A percentile compares a stretch with the other conserved stretches of the same genome.
Evolutionary conservation across 768 basidiomycete genomes (phyloP).

Genomic region (Russula griseocarnosa): DNA sequence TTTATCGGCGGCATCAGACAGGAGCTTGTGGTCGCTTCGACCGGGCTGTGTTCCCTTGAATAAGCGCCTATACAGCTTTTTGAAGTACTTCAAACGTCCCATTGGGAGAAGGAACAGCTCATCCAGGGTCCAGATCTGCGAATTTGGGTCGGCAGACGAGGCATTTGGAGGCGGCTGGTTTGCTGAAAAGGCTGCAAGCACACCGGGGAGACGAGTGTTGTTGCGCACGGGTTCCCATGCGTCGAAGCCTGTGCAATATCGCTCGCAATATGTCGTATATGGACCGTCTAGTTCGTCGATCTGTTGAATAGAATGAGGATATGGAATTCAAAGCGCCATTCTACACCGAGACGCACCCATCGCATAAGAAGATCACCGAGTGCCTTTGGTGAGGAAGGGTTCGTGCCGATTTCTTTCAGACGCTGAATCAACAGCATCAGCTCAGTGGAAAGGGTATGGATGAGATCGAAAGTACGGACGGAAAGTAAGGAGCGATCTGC

Average conservation of each 20-base stretch:
- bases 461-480: conserved; percentile 42
- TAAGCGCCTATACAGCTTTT: conserved; percentile 80
- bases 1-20: conserved; percentile 75
- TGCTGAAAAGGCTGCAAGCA: conserved; percentile 66
- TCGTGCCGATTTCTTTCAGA: conserved; percentile 90
- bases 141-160: conserved; percentile 37
- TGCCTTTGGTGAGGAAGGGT: conserved; percentile 88
- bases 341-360: conserved; percentile 63
- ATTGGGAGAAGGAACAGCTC: conserved; percentile 83
- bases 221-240: conserved; percentile 72
- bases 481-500: conserved; percentile 77
- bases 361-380: conserved; percentile 94
- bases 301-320: conserved; percentile 41
- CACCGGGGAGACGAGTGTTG: conserved; percentile 64
- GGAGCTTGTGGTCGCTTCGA: conserved; percentile 77
- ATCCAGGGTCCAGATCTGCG: conserved; percentile 75
- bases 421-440: conserved; percentile 48
- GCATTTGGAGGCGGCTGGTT: conserved; percentile 54
- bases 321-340: conserved; percentile 1
- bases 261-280: conserved; percentile 75
- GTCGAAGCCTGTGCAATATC: conserved; percentile 77
- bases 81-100: conserved; percentile 83
- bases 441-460: conserved; percentile 16
- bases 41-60: conserved; percentile 85
- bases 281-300: conserved; percentile 88